Evolutionary conservation across 2,329 filamentous ascomycete species (phyloP).

Genomic region (Sphaerulina musiva): DNA sequence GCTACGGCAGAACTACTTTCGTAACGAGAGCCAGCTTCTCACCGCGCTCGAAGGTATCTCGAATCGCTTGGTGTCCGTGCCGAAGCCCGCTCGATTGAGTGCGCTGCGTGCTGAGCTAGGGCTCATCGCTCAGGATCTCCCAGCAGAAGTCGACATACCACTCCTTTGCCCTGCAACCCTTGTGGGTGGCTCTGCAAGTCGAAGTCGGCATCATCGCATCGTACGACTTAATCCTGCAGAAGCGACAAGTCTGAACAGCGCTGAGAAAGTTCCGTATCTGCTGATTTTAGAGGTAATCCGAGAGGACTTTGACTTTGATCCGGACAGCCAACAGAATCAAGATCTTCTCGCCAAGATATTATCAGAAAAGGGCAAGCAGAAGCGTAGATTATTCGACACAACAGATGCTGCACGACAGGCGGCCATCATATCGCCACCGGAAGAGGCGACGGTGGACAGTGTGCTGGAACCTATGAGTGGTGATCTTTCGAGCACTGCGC

Average conservation of each 20-base stretch:
- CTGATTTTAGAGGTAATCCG: slow-evolving; percentile 77
- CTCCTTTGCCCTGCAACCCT: slow-evolving; percentile 71
- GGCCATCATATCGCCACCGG: slow-evolving; percentile 38
- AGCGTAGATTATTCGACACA: slow-evolving; percentile 47
- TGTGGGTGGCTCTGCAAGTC: slow-evolving; percentile 64
- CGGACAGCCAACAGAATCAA: slow-evolving; percentile 65
- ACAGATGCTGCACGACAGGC: slow-evolving; percentile 55
- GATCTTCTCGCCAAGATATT: slow-evolving; percentile 58
- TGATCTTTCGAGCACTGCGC: slow-evolving; percentile 66
- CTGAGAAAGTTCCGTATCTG: slow-evolving; percentile 77
- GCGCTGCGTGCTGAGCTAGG: slow-evolving; percentile 74
- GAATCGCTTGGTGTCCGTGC: slow-evolving; percentile 73
- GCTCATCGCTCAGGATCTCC: slow-evolving; percentile 71
- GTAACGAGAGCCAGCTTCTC: slow-evolving; percentile 72
- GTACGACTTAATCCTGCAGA: slow-evolving; percentile 78
- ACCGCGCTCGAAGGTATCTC: slow-evolving; percentile 77
- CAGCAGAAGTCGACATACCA: slow-evolving; percentile 76
- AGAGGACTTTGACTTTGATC: slow-evolving; percentile 78
- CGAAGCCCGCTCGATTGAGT: slow-evolving; percentile 73
- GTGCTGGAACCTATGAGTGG: slow-evolving; percentile 78
- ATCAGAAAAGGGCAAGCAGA: slow-evolving; percentile 55
- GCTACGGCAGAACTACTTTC: slow-evolving; percentile 74
- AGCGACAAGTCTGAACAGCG: slow-evolving; percentile 77
- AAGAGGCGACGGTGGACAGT: slow-evolving; percentile 54
- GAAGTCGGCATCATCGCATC: slow-evolving; percentile 73